Evolutionary conservation across 306 rosid species (phyloP).

Genomic region (Inga laurina): DNA sequence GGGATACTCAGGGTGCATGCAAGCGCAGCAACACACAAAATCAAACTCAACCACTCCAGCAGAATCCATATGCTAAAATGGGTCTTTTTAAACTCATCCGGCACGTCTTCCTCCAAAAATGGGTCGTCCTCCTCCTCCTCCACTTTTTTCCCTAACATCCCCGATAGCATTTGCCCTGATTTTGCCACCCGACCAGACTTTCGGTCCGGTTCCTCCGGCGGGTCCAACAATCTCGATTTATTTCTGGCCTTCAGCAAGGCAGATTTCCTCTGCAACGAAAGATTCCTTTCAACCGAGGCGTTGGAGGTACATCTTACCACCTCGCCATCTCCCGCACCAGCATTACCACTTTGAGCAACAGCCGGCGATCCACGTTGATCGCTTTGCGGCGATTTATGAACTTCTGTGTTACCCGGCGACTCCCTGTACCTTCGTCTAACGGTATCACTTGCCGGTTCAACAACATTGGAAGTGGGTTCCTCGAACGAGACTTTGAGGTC

Average conservation of each 20-base stretch:
- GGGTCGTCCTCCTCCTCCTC: conserved; percentile 76
- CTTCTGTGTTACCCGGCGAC: conserved; percentile 26
- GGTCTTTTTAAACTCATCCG: conserved; percentile 38
- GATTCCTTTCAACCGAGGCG: conserved; percentile 52
- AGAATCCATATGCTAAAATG: conserved; percentile 46
- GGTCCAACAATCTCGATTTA: conserved; percentile 75
- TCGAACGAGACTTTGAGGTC: conserved; percentile 75
- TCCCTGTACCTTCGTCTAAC: conserved; percentile 59
- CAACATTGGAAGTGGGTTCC: conserved; percentile 31
- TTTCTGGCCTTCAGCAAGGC: conserved; percentile 56
- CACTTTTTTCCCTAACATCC: conserved; percentile 45
- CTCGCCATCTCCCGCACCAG: conserved; percentile 38
- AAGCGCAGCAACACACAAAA: conserved; percentile 49
- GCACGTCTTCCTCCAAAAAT: conserved; percentile 58
- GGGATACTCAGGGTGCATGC: conserved; percentile 46
- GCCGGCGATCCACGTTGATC: conserved; percentile 34
- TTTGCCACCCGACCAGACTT: conserved; percentile 42
- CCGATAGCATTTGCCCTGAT: conserved; percentile 71
- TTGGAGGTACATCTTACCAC: conserved; percentile 76
- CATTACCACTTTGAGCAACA: not conserved
- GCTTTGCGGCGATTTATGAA: conserved; percentile 19
- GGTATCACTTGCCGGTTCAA: conserved; percentile 36
- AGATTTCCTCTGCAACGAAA: conserved; percentile 59
- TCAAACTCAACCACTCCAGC: conserved; percentile 71
- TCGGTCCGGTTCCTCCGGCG: conserved; percentile 60